Evolutionary conservation across 306 rosid genomes (phyloP), one percentile per base, ranked within the genome.

Genomic region (Astragalus glycyphyllos): DNA sequence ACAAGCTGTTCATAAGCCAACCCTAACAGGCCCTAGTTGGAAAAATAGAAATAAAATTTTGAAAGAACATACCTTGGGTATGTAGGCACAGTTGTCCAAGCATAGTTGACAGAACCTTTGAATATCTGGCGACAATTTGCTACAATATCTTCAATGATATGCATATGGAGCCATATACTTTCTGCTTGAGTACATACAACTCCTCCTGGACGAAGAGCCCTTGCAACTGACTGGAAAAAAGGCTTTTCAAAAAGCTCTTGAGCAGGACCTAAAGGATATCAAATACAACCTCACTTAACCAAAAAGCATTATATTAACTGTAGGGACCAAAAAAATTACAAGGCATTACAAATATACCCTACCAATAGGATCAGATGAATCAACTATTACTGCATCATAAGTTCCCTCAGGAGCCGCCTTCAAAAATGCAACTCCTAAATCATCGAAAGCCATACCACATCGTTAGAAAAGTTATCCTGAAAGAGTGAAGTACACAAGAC

Each of bases 81-180:
- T 51, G 99, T 95, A 35, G 99, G 99, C 81, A 95, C 99, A 0
- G 99, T 89, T 60, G 99, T 95, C 99, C 99, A 95, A 47, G 96
- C 99, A 68, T 95, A 95, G 77, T 95, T 86, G 66, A 95, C 96
- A 29, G 97, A 89, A 63, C 99, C 99, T 89, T 91, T 95, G 79
- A 91, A 95, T 82, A 91, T 61, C 38, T 87, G 91, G 71, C 92
- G 92, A 69, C 97, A 95, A 66, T 95, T 95, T 14, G 79, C 64
- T 23, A 91, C 96, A 56, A 95, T 86, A 74, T 81, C 96, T 82
- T 95, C 96, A 40, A 95, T 95, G 34, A 95, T 91, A 71, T 91
- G 84, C 96, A 91, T 95, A 71, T 95, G 99, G 77, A 95, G 99
- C 99, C 99, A 95, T 73, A 91, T 91, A 65, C 99, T 95, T 86